Conservation (phyloP, 176 grass and related monocot species). For the Melocanna baccifera region DNA sequence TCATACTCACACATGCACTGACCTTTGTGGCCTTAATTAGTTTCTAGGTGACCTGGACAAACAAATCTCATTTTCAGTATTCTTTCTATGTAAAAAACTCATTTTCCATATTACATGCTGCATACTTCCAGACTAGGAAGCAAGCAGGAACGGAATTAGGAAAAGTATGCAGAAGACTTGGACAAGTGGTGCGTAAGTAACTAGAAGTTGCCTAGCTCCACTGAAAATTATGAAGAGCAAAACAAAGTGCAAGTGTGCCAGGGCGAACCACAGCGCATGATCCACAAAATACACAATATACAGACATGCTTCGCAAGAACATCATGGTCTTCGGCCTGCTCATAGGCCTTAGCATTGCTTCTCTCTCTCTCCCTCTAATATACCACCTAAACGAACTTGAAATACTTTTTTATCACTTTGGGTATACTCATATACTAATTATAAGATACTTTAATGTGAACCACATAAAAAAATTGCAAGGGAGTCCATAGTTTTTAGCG, state of each 20-base stretch:
- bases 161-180: constrained; percentile 6
- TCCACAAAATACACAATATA: not conserved
- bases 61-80: not conserved
- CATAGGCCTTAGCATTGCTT: constrained; percentile 6
- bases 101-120: not conserved
- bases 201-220: not conserved
- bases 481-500: too few species aligned
- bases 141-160: not conserved
- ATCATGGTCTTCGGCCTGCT: not conserved
- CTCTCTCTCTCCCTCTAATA: too few species aligned
- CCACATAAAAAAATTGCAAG: too few species aligned
- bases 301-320: constrained; percentile 7
- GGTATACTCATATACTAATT: too few species aligned
- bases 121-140: not conserved
- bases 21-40: not conserved
- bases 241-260: not conserved
- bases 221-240: not conserved
- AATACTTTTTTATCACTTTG: too few species aligned
- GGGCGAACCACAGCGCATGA: not conserved
- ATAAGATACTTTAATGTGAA: too few species aligned
- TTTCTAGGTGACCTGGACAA: not conserved
- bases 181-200: not conserved
- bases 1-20: not conserved
- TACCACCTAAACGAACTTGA: too few species aligned
- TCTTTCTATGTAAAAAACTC: not conserved